Evolutionary conservation across 805 yeast genomes (phyloP), one percentile per base, ranked within the genome.

Genomic region (Candida germanica): DNA sequence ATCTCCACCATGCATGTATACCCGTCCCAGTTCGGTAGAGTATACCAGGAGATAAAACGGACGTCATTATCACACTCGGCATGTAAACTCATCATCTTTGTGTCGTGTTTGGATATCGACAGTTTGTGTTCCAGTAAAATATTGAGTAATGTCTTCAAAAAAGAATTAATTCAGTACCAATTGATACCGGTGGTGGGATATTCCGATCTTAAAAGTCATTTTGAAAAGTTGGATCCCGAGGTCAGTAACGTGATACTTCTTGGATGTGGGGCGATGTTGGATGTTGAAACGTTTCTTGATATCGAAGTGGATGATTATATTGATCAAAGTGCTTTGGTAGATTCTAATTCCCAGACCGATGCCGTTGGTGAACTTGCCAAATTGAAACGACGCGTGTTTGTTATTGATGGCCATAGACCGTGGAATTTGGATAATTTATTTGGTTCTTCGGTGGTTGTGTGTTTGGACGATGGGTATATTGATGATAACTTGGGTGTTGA

Each of bases 241-340:
- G 79, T 93, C 6, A 64, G 79, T 4, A 87, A 83, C 50, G 83
- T 91, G 13, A 58, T 93, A 4, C 66, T 89, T 26, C 63, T 93
- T 0, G 98, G 98, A 0, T 93, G 96, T 62, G 98, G 98, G 10
- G 94, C 95, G 3, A 79, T 84, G 76, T 76, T 89, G 8, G 97
- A 93, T 57, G 51, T 93, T 20, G 95, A 85, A 53, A 64, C 77
- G 16, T 83, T 83, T 52, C 66, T 85, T 26, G 86, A 80, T 12
- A 72, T 83, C 9, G 78, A 80, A 38, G 68, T 75, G 3, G 68
- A 74, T 30, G 76, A 75, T 5, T 75, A 71, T 36, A 44, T 79
- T 9, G 60, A 62, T 3, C 64, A 58, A 6, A 21, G 22, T 5
- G 22, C 27, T 3, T 25, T 43, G 6, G 57, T 51, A 10, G 13